Evolutionary conservation across 1,139 yeast species (phyloP).

Genomic region (Yamadazyma sp.): DNA sequence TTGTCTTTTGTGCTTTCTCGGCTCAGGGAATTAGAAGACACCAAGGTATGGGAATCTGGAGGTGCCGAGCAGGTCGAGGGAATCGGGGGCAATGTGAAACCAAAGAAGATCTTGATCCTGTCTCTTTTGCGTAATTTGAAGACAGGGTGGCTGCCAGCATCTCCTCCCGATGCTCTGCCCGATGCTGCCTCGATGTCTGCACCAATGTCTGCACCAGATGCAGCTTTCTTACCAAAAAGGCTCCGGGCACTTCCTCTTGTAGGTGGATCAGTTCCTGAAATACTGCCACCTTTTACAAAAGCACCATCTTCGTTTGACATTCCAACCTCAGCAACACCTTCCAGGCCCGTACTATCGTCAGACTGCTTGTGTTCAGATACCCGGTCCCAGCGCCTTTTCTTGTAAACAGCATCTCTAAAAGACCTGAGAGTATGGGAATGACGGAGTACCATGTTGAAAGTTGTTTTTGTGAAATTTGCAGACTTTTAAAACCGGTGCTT

Average conservation of each 20-base stretch:
- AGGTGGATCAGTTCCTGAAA: too few relatives aligned
- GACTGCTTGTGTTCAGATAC: too few relatives aligned
- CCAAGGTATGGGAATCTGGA: constrained; percentile 1
- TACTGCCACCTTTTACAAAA: too few relatives aligned
- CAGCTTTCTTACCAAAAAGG: too few relatives aligned
- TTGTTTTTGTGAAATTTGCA: not conserved
- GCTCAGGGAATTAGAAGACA: not conserved
- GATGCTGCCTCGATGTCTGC: not conserved
- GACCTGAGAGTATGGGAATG: not conserved
- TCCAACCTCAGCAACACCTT: too few relatives aligned
- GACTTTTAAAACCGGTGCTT: too few relatives aligned
- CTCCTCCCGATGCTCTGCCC: too few relatives aligned
- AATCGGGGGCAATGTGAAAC: not conserved
- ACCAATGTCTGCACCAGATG: not conserved
- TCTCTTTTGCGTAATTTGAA: constrained; percentile 12
- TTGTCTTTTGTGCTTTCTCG: not conserved
- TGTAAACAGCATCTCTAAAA: not conserved
- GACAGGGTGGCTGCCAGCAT: too few relatives aligned
- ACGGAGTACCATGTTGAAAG: not conserved
- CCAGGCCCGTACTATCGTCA: too few relatives aligned
- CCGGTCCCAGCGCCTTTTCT: not conserved
- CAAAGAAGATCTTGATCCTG: constrained; percentile 3
- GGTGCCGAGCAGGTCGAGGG: not conserved
- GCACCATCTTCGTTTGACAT: too few relatives aligned
- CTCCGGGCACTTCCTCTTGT: too few relatives aligned